Evolutionary conservation across 768 basidiomycete species (phyloP), one percentile per base, ranked within the genome.

Genomic region (Mycena crocata): DNA sequence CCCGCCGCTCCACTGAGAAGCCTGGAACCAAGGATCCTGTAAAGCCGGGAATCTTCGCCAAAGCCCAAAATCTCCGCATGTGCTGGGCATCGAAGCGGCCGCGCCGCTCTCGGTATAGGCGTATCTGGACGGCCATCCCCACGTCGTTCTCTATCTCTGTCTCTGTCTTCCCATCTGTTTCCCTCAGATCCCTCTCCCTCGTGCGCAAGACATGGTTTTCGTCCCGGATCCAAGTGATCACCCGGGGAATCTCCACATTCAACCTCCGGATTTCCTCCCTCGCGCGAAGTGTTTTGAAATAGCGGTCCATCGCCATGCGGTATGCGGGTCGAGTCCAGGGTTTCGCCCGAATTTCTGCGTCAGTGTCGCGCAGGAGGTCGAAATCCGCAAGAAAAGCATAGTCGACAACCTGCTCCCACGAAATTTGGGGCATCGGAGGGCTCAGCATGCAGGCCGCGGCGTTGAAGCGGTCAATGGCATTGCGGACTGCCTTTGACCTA

Each of bases 221-320:
- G n/a, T 44, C 42, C 5, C n/a, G 42, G n/a, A 44, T n/a, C n/a
- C n/a, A n/a, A n/a, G n/a, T n/a, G n/a, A n/a, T n/a, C n/a, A n/a
- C n/a, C n/a, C n/a, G n/a, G n/a, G n/a, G n/a, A n/a, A n/a, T n/a
- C n/a, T n/a, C 73, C 13, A 76, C 48, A 46, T 77, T 70, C 3
- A 74, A 60, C 2, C 63, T 54, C 2, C 23, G 21, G 10, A 76
- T 68, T 39, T 75, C 76, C 57, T 77, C 76, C 14, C 30, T 12
- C 7, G 76, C 72, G 15, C 66, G 64, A 1, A 30, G 23, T 1
- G 66, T 57, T 14, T 21, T 28, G 46, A 48, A 48, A 14, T 48
- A 48, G 12, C 13, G 24, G 24, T 45, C 44, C 44, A 45, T 45
- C 8, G 70, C 55, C 2, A 57, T 17, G 17, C 68, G 69, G 21